Conservation (phyloP, 768 basidiomycete species). For the Leucosporidium yakuticum region DNA sequence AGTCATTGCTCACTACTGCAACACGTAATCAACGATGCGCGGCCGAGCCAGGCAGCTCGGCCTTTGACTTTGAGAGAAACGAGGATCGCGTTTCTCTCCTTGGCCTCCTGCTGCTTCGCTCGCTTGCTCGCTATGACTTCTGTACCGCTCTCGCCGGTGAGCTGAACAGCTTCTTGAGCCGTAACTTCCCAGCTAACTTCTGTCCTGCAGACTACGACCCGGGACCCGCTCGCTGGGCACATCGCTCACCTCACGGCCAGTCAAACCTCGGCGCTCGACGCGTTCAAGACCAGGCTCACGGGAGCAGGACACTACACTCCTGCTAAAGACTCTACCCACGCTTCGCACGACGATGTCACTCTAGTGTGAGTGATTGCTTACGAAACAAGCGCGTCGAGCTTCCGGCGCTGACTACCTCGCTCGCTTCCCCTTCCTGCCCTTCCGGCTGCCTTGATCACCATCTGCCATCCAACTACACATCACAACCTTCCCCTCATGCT, state of each 20-base stretch:
- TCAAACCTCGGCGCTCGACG: slow-evolving; percentile 51
- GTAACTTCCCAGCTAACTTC: background rate
- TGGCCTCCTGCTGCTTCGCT: too few relatives aligned
- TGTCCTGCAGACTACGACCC: background rate
- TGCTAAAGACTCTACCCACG: background rate
- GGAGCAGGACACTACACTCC: slow-evolving; percentile 54
- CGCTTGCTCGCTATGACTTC: too few relatives aligned
- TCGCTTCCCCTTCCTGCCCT: background rate
- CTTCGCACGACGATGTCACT: slow-evolving; percentile 59
- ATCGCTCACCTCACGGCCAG: slow-evolving; percentile 52
- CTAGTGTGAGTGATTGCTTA: slow-evolving; percentile 52
- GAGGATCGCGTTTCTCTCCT: too few relatives aligned
- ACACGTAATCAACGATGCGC: too few relatives aligned
- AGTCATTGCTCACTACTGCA: too few relatives aligned
- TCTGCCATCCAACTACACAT: too few relatives aligned
- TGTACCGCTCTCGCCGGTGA: too few relatives aligned
- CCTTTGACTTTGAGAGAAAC: too few relatives aligned
- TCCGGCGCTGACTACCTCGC: background rate
- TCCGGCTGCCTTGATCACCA: background rate
- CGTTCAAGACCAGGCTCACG: slow-evolving; percentile 54
- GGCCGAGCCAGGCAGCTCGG: too few relatives aligned
- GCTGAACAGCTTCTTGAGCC: background rate
- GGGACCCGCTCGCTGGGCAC: slow-evolving; percentile 38
- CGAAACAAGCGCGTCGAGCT: background rate
- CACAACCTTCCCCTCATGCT: background rate